These are phyloP conservation scores for Fusarium sp. DNA, from an alignment of 2,329 filamentous ascomycete genomes.

Conservation along the genomic window DNA sequence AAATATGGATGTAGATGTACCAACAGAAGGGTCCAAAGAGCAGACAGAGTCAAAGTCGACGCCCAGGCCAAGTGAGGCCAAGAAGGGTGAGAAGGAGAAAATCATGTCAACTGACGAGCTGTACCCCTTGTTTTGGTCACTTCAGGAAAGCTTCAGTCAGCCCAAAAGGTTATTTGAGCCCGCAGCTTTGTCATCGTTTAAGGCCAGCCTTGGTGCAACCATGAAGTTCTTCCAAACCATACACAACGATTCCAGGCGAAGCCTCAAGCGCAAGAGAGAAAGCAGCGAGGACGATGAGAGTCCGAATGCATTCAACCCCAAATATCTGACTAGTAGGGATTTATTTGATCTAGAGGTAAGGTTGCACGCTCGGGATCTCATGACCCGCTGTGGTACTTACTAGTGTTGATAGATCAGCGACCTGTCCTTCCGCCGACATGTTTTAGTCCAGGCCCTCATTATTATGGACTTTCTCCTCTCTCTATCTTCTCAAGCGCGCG, in stretches of 20 bases:
- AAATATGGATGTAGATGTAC: constrained; percentile 77
- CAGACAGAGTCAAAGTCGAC: constrained; percentile 50
- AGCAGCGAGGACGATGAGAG: constrained; percentile 67
- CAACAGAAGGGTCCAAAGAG: constrained; percentile 56
- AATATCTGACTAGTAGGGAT: constrained; percentile 97
- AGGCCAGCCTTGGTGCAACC: constrained; percentile 79
- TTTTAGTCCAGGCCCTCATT: constrained; percentile 95
- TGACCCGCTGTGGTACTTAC: constrained; percentile 39
- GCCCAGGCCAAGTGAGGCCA: constrained; percentile 61
- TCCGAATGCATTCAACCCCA: constrained; percentile 83
- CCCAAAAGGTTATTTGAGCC: constrained; percentile 86
- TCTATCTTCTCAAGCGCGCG: constrained; percentile 85
- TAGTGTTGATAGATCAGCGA: constrained; percentile 79
- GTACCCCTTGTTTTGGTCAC: constrained; percentile 94
- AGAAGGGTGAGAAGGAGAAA: constrained; percentile 63
- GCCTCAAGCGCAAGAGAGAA: constrained; percentile 79
- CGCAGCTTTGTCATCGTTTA: constrained; percentile 84
- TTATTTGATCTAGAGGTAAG: constrained; percentile 92
- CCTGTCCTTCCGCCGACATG: constrained; percentile 92
- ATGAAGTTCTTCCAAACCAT: constrained; percentile 70
- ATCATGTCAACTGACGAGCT: constrained; percentile 78
- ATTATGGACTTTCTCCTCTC: constrained; percentile 96
- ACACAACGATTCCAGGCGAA: constrained; percentile 75
- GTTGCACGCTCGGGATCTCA: neutral
- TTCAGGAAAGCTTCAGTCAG: constrained; percentile 93